Conservation (phyloP, 2,329 filamentous ascomycete genomes). For the Cyphellophora europaea region DNA sequence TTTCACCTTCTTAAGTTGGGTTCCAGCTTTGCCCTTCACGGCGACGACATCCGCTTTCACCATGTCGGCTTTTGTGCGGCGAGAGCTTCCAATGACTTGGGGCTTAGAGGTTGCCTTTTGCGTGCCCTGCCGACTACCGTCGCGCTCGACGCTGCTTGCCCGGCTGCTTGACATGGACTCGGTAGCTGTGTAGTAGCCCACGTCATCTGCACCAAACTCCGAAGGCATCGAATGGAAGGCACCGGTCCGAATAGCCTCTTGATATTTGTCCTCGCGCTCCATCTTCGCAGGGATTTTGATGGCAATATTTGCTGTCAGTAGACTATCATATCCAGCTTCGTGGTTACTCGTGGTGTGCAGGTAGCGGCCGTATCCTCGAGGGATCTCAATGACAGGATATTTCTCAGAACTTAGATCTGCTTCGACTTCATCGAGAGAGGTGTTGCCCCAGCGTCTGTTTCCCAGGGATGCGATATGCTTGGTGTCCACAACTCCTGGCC, state of each 20-base stretch:
- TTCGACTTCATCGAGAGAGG: slow-evolving; percentile 42
- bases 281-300: slow-evolving; percentile 41
- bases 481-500: slow-evolving; percentile 51
- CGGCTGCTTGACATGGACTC: slow-evolving; percentile 1
- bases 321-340: slow-evolving; percentile 56
- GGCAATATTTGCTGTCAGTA: slow-evolving; percentile 50
- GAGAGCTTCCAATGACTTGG: too few species aligned
- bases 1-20: too few species aligned
- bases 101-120: too few species aligned
- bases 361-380: slow-evolving; percentile 26
- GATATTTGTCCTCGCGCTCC: slow-evolving; percentile 20
- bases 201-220: slow-evolving; percentile 3
- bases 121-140: too few species aligned
- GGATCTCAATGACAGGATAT: slow-evolving; percentile 27
- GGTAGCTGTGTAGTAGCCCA: slow-evolving; percentile 1
- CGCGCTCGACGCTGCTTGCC: background rate
- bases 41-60: too few species aligned
- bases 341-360: slow-evolving; percentile 32
- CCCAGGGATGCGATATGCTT: slow-evolving; percentile 50
- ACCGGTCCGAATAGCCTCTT: slow-evolving; percentile 2
- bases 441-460: slow-evolving; percentile 21
- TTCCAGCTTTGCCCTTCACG: too few species aligned
- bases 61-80: too few species aligned
- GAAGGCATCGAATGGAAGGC: background rate
- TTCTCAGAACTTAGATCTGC: slow-evolving; percentile 27